These are phyloP conservation scores for Vicia faba DNA, from an alignment of 306 rosid genomes.

Conservation along the genomic window DNA sequence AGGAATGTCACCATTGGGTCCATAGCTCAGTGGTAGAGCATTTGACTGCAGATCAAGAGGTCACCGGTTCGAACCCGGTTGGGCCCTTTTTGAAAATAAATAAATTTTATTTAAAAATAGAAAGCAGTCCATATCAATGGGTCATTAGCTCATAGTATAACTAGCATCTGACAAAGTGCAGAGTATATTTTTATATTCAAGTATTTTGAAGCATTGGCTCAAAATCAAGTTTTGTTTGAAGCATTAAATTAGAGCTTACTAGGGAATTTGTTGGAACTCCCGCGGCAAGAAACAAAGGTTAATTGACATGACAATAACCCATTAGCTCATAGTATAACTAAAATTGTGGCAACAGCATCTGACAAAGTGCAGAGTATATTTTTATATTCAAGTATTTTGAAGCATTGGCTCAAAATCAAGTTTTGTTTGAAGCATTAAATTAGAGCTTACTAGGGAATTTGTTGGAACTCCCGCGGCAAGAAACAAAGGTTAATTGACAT, in stretches of 20 bases:
- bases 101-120: background rate
- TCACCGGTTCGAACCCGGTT: constrained; percentile 19
- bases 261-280: too few relatives aligned
- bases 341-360: constrained; percentile 15
- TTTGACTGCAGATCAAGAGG: constrained; percentile 28
- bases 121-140: background rate
- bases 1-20: background rate
- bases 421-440: background rate
- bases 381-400: too few relatives aligned
- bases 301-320: too few relatives aligned
- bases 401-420: background rate
- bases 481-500: too few relatives aligned
- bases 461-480: too few relatives aligned
- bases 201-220: too few relatives aligned
- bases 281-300: constrained; percentile 27
- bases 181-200: too few relatives aligned
- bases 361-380: constrained; percentile 21
- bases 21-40: constrained; percentile 27
- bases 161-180: constrained; percentile 26
- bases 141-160: constrained; percentile 26
- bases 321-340: constrained; percentile 23
- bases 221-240: background rate
- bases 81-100: background rate
- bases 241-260: too few relatives aligned
- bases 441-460: too few relatives aligned